Evolutionary conservation across 345 rosid species (phyloP).

Genomic region (Gossypium stocksii): DNA sequence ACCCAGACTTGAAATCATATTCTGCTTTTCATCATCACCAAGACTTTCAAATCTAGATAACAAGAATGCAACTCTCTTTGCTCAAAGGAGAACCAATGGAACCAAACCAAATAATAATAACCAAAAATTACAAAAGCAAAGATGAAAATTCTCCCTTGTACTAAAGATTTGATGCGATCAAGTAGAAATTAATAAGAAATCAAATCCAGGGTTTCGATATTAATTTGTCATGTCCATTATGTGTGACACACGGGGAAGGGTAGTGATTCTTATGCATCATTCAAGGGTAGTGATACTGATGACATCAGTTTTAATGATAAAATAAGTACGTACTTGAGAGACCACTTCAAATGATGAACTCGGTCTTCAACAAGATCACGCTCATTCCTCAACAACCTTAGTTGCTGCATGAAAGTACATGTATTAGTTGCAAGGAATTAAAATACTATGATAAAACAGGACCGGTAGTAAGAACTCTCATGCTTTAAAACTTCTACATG

Average conservation of each 20-base stretch:
- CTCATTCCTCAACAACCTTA: conserved; percentile 61
- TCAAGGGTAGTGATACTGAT: too few relatives aligned
- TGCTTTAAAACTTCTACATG: neutral
- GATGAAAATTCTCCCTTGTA: neutral
- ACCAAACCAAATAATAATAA: neutral
- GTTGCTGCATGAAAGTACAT: conserved; percentile 45
- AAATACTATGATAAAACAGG: neutral
- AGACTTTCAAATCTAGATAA: conserved; percentile 52
- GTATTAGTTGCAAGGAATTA: conserved; percentile 6
- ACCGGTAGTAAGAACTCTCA: neutral
- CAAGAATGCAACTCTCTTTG: neutral
- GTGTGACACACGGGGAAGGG: neutral
- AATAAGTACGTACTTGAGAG: conserved; percentile 52
- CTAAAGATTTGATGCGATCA: neutral
- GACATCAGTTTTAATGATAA: neutral
- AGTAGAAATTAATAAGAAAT: neutral
- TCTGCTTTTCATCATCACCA: conserved; percentile 36
- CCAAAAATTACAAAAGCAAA: neutral
- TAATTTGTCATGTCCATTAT: neutral
- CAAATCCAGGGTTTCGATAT: neutral
- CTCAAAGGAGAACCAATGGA: neutral
- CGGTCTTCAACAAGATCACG: conserved; percentile 88
- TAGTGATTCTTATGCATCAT: neutral
- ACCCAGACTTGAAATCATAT: conserved; percentile 31
- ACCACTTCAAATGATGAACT: conserved; percentile 81